phyloP scores from a whole-genome alignment of 108 stramenopile species.

The Skeletonema grethae region DNA sequence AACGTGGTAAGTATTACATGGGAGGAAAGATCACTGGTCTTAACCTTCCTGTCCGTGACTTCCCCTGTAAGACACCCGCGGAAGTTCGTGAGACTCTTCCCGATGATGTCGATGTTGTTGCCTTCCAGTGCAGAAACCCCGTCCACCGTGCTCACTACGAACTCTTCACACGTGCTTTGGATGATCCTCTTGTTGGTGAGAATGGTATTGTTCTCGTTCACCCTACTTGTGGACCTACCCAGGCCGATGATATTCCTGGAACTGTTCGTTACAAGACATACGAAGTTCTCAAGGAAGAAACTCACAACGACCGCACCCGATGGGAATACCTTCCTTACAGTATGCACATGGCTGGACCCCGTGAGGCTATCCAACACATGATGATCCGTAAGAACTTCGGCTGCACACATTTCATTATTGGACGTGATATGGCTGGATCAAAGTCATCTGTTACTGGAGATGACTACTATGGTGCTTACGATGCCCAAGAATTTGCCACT shows the following conservation, averaged over 20 bases:
- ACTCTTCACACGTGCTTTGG: slow-evolving; percentile 97
- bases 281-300: slow-evolving; percentile 96
- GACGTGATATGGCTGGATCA: slow-evolving; percentile 99
- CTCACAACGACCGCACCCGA: slow-evolving; percentile 90
- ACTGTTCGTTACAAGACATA: slow-evolving; percentile 96
- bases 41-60: slow-evolving; percentile 95
- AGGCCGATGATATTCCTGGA: slow-evolving; percentile 96
- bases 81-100: slow-evolving; percentile 94
- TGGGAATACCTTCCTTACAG: slow-evolving; percentile 99
- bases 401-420: slow-evolving; percentile 99
- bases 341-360: slow-evolving; percentile 99
- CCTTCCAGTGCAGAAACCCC: slow-evolving; percentile 99
- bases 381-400: slow-evolving; percentile 99
- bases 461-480: slow-evolving; percentile 99
- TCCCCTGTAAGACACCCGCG: slow-evolving; percentile 95
- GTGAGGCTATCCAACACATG: slow-evolving; percentile 99
- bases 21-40: slow-evolving; percentile 97
- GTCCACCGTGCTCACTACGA: slow-evolving; percentile 99
- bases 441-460: slow-evolving; percentile 96
- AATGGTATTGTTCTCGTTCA: slow-evolving; percentile 96
- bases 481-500: slow-evolving; percentile 96
- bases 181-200: slow-evolving; percentile 89
- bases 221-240: slow-evolving; percentile 99
- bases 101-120: slow-evolving; percentile 96
- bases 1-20: slow-evolving; percentile 98